These are phyloP conservation scores for Populus pruinosa DNA, from an alignment of 345 rosid species.

Conservation along the genomic window DNA sequence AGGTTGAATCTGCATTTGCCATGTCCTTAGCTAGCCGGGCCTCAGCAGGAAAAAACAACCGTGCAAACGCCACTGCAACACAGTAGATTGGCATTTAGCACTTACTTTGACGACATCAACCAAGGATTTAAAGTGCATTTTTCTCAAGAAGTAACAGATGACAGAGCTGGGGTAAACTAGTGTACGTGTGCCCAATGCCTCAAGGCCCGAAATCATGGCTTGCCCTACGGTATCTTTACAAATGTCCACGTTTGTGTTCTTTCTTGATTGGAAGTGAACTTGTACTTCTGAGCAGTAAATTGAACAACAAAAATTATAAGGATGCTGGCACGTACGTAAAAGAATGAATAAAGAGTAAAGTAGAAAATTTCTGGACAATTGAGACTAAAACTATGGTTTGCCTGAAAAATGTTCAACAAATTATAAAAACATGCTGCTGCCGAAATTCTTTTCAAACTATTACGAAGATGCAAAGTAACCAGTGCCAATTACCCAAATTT, in stretches of 20 bases:
- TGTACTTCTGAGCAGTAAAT: not conserved
- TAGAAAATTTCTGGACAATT: not conserved
- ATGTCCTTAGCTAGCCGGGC: constrained; percentile 46
- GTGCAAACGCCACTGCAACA: constrained; percentile 41
- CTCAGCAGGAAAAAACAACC: constrained; percentile 41
- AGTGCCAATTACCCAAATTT: not conserved
- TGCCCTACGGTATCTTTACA: not conserved
- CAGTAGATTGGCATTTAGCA: not conserved
- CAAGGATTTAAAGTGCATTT: not conserved
- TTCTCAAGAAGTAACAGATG: not conserved
- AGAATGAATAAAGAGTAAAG: too few relatives aligned
- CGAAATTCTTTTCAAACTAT: not conserved
- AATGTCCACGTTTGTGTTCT: not conserved
- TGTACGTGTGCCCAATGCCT: too few relatives aligned
- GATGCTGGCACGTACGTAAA: not conserved
- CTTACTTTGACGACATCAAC: not conserved
- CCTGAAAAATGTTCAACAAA: not conserved
- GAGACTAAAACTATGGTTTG: not conserved
- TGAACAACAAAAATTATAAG: not conserved
- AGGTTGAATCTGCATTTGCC: constrained; percentile 34
- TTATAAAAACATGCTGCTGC: not conserved
- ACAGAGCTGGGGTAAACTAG: not conserved
- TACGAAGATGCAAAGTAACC: not conserved
- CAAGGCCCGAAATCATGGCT: not conserved
- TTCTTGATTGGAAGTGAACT: not conserved